Conservation (phyloP, 2,329 filamentous ascomycete species). For the Cladosporium colombiae region DNA sequence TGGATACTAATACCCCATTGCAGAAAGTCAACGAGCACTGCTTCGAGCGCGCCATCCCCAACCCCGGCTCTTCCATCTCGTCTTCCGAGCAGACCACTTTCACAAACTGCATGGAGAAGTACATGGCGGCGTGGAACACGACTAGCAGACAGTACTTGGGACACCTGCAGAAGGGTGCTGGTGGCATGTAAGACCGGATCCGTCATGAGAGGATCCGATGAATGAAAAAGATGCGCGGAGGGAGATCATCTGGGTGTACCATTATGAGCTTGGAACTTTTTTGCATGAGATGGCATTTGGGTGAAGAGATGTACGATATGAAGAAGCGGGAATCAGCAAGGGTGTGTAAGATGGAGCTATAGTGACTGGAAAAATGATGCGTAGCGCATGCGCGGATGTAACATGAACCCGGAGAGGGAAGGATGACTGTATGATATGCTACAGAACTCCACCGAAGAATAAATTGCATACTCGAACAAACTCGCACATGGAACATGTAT, state of each 20-base stretch:
- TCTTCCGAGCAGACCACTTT: constrained; percentile 53
- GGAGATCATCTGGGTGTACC: not conserved
- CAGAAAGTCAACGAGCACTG: constrained; percentile 60
- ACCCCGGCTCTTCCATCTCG: constrained; percentile 53
- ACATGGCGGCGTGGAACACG: constrained; percentile 56
- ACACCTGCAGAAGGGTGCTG: constrained; percentile 47
- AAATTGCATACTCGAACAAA: constrained; percentile 2
- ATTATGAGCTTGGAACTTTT: constrained; percentile 8
- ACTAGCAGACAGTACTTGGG: constrained; percentile 53
- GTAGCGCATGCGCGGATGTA: not conserved
- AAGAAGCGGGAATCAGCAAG: not conserved
- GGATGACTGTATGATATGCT: constrained; percentile 14
- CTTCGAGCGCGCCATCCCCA: constrained; percentile 57
- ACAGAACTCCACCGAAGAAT: constrained; percentile 7
- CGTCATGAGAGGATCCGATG: not conserved
- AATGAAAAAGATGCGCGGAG: not conserved
- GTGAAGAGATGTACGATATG: constrained; percentile 15
- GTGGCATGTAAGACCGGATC: not conserved
- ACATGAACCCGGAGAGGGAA: not conserved
- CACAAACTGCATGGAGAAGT: constrained; percentile 57
- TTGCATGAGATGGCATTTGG: not conserved
- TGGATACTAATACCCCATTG: not conserved
- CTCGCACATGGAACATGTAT: not conserved
- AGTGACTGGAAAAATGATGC: not conserved
- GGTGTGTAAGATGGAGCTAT: not conserved